Base-by-base conservation (phyloP, 202 grass and related monocot species). In the Musa balbisiana region DNA sequence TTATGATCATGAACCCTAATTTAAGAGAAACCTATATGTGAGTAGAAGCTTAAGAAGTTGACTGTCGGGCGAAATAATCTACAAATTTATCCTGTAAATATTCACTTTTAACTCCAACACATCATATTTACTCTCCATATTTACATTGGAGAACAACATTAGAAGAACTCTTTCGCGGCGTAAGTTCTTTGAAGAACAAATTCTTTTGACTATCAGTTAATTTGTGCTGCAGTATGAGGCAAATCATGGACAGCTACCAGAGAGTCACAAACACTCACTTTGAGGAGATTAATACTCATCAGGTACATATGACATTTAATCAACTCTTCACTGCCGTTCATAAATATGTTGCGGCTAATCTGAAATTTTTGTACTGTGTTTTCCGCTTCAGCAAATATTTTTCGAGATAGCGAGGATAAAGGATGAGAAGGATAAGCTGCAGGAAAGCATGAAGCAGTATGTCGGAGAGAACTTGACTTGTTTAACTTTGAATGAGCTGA, bases 391-490 rank as follows among this genome's bases (percentile, higher is more conserved):
- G 91, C 88, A 88, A 83, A 86, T 92, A 72, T 76, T 92, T 78
- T 85, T 79, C 24, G 95, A 98, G 81, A 98, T 89, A 77, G 82
- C 86, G 29, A 86, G 85, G 52, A 90, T 94, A 91, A 94, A 91
- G 70, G 86, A 89, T 51, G 95, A 98, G 77, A 83, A 80, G 68
- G 86, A 82, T 78, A 94, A 84, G 72, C 91, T 98, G 1, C 82
- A 74, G 73, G 67, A 73, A 58, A 85, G 88, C 64, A 86, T 93
- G 84, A 55, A 75, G 23, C 86, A 83, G 51, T 93, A 83, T 63
- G 84, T 81, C 64, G 86, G 88, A 0, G 87, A 98, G 49, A 87
- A 98, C 74, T 80, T 94, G 81, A 66, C 62, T 1, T 83, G 77
- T 5, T 26, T 98, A 59, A 76, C 72, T 5, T 49, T 85, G 58